These are phyloP conservation scores for Pichia sp. DNA, from an alignment of 1,139 yeast species.

Conservation along the genomic window DNA sequence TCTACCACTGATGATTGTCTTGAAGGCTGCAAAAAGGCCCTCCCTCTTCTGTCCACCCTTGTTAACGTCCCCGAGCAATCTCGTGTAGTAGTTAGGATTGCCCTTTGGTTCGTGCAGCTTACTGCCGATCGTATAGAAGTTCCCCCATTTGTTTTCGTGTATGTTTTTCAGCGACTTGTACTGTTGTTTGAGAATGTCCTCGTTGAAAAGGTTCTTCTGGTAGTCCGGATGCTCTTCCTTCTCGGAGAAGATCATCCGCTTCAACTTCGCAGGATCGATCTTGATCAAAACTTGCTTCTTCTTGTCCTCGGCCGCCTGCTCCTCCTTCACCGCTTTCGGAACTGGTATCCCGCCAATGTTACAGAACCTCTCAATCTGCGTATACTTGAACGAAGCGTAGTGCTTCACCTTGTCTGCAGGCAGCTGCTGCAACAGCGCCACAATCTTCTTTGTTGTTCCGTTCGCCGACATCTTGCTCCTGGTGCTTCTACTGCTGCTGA, in stretches of 20 bases:
- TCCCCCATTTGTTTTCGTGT: conserved; percentile 57
- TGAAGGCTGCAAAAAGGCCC: conserved; percentile 56
- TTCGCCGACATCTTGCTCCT: conserved; percentile 13
- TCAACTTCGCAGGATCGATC: conserved; percentile 29
- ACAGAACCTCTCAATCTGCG: conserved; percentile 56
- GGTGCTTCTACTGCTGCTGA: neutral
- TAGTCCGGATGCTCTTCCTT: conserved; percentile 37
- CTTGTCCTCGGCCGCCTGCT: conserved; percentile 30
- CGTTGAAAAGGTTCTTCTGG: conserved; percentile 39
- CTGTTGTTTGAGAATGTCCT: conserved; percentile 56
- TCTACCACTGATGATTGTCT: conserved; percentile 67
- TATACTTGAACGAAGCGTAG: conserved; percentile 61
- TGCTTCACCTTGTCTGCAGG: conserved; percentile 68
- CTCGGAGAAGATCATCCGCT: conserved; percentile 28
- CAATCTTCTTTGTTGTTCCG: conserved; percentile 35
- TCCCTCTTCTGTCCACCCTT: conserved; percentile 65
- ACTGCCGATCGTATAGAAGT: conserved; percentile 59
- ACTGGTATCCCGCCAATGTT: conserved; percentile 41
- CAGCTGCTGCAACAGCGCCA: conserved; percentile 38
- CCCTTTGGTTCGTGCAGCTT: conserved; percentile 75
- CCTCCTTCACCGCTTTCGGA: conserved; percentile 28
- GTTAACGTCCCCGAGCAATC: conserved; percentile 64
- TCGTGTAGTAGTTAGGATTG: conserved; percentile 70
- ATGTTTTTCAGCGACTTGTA: conserved; percentile 55
- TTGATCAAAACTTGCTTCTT: conserved; percentile 28